phyloP scores from a whole-genome alignment of 2,329 filamentous ascomycete species.

The Taxawa tesnikishii region DNA sequence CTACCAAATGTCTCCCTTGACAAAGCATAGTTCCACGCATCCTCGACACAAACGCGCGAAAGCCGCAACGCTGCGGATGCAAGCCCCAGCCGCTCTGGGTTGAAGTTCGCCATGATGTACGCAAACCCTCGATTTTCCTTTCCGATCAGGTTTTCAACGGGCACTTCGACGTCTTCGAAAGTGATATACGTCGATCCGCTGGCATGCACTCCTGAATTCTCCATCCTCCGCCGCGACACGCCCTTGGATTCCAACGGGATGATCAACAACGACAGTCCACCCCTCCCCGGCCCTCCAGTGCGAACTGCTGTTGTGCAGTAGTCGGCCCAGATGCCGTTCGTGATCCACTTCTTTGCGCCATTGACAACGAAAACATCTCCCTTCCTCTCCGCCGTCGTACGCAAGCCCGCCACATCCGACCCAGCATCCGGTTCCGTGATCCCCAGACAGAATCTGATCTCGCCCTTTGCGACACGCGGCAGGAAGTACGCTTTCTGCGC shows the following conservation, averaged over 20 bases:
- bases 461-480: conserved; percentile 44
- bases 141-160: conserved; percentile 40
- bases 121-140: conserved; percentile 43
- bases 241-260: conserved; percentile 40
- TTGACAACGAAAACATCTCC: conserved; percentile 49
- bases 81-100: conserved; percentile 7
- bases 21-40: conserved; percentile 18
- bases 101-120: conserved; percentile 37
- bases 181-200: conserved; percentile 45
- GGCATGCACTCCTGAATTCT: conserved; percentile 55
- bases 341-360: conserved; percentile 58
- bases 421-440: conserved; percentile 52
- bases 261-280: conserved; percentile 45
- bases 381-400: conserved; percentile 41
- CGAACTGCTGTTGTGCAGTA: conserved; percentile 52
- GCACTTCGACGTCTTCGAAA: conserved; percentile 44
- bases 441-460: conserved; percentile 50
- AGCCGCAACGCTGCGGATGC: conserved; percentile 1
- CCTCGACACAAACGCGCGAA: conserved; percentile 6
- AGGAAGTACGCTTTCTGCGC: conserved; percentile 49
- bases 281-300: conserved; percentile 41
- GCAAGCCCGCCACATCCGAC: conserved; percentile 52
- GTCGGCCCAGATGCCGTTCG: conserved; percentile 47
- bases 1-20: conserved; percentile 22
- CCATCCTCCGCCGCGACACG: conserved; percentile 42